These are phyloP conservation scores for Trametes gibbosa DNA, from an alignment of 768 basidiomycete species.

Conservation along the genomic window DNA sequence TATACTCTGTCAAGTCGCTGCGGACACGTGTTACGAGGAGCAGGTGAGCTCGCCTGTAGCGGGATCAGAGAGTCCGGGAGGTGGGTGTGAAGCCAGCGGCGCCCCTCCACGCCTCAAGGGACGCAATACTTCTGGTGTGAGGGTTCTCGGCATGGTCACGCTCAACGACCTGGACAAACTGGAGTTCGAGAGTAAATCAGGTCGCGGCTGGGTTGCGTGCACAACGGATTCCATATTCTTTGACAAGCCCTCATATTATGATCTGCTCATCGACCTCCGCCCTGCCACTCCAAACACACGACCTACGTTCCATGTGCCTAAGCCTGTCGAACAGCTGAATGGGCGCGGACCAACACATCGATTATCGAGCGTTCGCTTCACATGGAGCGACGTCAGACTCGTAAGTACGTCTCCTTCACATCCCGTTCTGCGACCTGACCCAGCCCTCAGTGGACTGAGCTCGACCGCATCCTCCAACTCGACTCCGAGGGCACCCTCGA, in stretches of 20 bases:
- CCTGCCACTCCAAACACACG: constrained; percentile 60
- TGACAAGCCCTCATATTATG: constrained; percentile 77
- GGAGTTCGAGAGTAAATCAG: constrained; percentile 50
- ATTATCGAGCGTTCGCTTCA: constrained; percentile 64
- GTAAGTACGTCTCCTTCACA: constrained; percentile 36
- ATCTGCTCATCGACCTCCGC: constrained; percentile 78
- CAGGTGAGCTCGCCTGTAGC: constrained; percentile 22
- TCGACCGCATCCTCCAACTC: constrained; percentile 65
- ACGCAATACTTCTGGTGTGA: constrained; percentile 51
- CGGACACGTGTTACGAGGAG: constrained; percentile 60
- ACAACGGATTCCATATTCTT: constrained; percentile 82
- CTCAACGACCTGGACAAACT: constrained; percentile 69
- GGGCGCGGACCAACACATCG: constrained; percentile 46
- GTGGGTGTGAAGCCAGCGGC: constrained; percentile 6
- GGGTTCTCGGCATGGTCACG: constrained; percentile 78
- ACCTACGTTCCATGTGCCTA: constrained; percentile 65
- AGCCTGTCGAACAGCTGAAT: constrained; percentile 38
- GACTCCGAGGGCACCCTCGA: constrained; percentile 35
- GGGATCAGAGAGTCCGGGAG: not conserved
- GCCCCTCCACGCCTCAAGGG: constrained; percentile 31
- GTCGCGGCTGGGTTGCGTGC: constrained; percentile 84
- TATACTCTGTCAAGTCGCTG: constrained; percentile 57
- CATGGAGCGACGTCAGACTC: constrained; percentile 81
- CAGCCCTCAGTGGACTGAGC: constrained; percentile 64
- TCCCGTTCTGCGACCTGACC: not conserved